Percentiles rank a stretch among this genome's conserved stretches.
These are phyloP conservation scores for Neostapfia colusana DNA, from an alignment of 176 grass and related monocot species.

Conservation along the genomic window DNA sequence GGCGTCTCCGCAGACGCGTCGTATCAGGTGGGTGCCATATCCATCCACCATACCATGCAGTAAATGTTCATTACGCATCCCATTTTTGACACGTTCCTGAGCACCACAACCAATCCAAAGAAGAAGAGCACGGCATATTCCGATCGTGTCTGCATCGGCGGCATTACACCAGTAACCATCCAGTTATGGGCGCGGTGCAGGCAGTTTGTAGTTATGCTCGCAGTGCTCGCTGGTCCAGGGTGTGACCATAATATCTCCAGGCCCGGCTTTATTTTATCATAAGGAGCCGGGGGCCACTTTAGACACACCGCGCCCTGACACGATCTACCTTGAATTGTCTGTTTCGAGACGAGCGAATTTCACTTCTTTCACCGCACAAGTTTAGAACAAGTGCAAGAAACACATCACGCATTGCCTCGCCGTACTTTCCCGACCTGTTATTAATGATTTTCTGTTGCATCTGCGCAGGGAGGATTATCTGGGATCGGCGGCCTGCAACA, in stretches of 20 bases:
- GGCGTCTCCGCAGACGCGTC: conserved; percentile 35
- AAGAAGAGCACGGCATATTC: neutral
- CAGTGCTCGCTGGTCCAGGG: too few species aligned
- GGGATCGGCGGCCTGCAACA: conserved; percentile 17
- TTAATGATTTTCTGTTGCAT: conserved; percentile 23
- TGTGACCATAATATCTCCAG: conserved; percentile 8
- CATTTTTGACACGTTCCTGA: conserved; percentile 1
- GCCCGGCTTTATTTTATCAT: conserved; percentile 6
- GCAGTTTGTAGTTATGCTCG: neutral
- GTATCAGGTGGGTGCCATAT: conserved; percentile 60
- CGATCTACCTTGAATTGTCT: neutral
- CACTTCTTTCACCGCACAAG: neutral
- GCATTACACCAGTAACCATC: conserved; percentile 38
- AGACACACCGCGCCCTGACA: neutral
- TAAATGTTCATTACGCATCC: neutral
- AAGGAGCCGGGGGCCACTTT: conserved; percentile 19
- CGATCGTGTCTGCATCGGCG: conserved; percentile 33
- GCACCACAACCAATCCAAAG: neutral
- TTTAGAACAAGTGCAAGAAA: too few species aligned
- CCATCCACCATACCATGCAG: too few species aligned
- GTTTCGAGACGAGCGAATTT: neutral
- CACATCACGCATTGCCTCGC: neutral
- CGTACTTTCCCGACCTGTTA: too few species aligned
- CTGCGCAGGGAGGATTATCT: conserved; percentile 41
- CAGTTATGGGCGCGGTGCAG: conserved; percentile 28